Base-by-base conservation (phyloP, 2,329 filamentous ascomycete species). In the Rhytidhysteron rufulum region DNA sequence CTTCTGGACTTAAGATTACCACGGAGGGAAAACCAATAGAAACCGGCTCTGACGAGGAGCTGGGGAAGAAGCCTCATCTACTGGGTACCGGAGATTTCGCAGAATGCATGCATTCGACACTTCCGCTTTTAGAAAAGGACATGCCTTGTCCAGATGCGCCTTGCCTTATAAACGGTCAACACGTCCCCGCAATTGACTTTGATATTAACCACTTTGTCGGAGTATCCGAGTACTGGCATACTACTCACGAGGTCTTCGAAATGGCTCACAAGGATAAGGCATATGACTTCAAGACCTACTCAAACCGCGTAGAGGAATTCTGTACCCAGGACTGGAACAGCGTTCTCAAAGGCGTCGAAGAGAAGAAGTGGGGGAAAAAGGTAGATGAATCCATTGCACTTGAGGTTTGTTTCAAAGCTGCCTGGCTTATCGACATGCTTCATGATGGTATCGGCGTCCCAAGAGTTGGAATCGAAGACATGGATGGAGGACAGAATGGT, bases 201-300 rank as follows among this genome's bases (percentile, higher is more conserved):
- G 85, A 93, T 47, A 83, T 97, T 25, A 98, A 98, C 55, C 94
- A 96, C 63, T 98, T 98, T 57, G 84, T 98, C 20, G 93, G 93
- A 9, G 91, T 98, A 3, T 97, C 91, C 1, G 93, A 98, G 61
- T 98, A 95, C 67, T 98, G 93, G 91, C 93, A 98, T 64, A 95
- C 91, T 0, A 98, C 93, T 0, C 93, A 98, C 55, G 89, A 93
- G 40, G 84, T 97, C 2, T 97, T 98, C 50, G 79, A 85, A 44
- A 79, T 80, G 72, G 82, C 81, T 4, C 82, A 87, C 48, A 84
- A 86, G 51, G 78, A 82, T 51, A 84, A 87, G 50, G 81, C 86
- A 0, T 98, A 97, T 63, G 89, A 97, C 57, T 87, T 95, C 51
- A 79, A 83, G 45, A 89, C 86, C 0, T 98, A 97, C 55, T 90